Percentiles rank a stretch among this genome's conserved stretches.
Evolutionary conservation across 345 rosid genomes (phyloP).

Genomic region (Sapria himalayana): DNA sequence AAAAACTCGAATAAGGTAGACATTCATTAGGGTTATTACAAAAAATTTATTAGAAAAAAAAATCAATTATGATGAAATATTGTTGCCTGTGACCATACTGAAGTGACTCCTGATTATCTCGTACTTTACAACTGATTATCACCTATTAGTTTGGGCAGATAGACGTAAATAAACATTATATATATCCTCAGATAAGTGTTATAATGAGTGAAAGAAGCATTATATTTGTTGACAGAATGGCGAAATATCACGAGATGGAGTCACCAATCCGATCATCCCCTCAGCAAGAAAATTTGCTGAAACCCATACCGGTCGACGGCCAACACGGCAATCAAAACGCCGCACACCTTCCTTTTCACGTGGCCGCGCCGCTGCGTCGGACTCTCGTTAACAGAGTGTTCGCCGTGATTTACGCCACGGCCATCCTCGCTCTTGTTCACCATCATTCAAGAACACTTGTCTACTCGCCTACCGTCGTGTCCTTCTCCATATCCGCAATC

Average conservation of each 20-base stretch:
- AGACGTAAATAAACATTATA: no score
- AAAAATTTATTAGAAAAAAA: no score
- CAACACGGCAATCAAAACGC: no score
- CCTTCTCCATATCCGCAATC: conserved; percentile 7
- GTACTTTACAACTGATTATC: no score
- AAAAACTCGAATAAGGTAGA: no score
- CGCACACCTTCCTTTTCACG: conserved; percentile 20
- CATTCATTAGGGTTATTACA: no score
- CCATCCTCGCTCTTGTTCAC: conserved; percentile 5
- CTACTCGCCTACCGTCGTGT: conserved; percentile 7
- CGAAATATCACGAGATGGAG: not conserved
- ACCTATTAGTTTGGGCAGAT: no score
- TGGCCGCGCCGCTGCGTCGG: conserved; percentile 8
- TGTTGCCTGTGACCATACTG: no score
- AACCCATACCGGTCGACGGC: no score
- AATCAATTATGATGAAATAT: no score
- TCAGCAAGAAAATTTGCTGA: not conserved
- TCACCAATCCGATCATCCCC: not conserved
- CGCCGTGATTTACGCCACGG: conserved; percentile 4
- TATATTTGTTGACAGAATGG: not conserved
- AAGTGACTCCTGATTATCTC: no score
- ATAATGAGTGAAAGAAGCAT: not conserved
- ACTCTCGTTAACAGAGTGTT: conserved; percentile 6
- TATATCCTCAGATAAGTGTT: no score
- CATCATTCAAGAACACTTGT: conserved; percentile 15